Evolutionary conservation across 1,284 basidiomycete species (phyloP), one percentile per base, ranked within the genome.

Genomic region (Flammula alnicola): DNA sequence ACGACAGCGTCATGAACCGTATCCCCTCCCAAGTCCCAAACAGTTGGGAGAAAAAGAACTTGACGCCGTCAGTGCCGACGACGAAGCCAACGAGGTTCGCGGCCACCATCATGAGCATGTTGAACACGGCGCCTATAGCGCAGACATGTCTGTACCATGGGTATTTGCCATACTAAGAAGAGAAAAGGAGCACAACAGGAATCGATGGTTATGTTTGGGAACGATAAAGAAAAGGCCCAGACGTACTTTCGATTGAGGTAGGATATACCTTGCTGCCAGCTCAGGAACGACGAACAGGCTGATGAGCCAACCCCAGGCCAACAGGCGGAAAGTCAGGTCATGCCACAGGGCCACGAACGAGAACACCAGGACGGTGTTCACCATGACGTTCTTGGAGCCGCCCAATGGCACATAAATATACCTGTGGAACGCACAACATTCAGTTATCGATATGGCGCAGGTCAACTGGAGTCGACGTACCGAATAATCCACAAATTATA

Each of bases 271-370:
- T 1, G 84, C 88, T 2, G 82, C 51, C 14, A 97, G 64, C 68
- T 99, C 96, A 0, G 96, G 96, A 1, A 95, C 58, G 50, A 99
- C 86, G 67, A 99, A 98, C 33, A 97, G 63, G 59, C 85, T 91
- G 47, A 97, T 81, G 8, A 98, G 84, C 96, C 96, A 99, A 1
- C 96, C 96, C 97, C 97, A 99, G 0, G 93, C 86, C 0, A 99
- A 77, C 5, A 99, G 78, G 39, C 81, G 81, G 68, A 97, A 88
- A 0, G 89, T 90, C 0, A 99, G 76, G 65, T 98, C 96, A 63
- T 99, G 96, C 97, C 97, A 99, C 11, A 99, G 74, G 0, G 97
- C 97, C n/a, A 98, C 96, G 65, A 99, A 99, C 0, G 95, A 91
- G 74, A 99, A 99, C 23, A 98, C 86, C 14, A 97, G 72, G 5